A percentile compares a stretch with the other conserved stretches of the same genome.
Conservation (phyloP, 169 alveolate genomes). For the Amoebophrya sp. region DNA sequence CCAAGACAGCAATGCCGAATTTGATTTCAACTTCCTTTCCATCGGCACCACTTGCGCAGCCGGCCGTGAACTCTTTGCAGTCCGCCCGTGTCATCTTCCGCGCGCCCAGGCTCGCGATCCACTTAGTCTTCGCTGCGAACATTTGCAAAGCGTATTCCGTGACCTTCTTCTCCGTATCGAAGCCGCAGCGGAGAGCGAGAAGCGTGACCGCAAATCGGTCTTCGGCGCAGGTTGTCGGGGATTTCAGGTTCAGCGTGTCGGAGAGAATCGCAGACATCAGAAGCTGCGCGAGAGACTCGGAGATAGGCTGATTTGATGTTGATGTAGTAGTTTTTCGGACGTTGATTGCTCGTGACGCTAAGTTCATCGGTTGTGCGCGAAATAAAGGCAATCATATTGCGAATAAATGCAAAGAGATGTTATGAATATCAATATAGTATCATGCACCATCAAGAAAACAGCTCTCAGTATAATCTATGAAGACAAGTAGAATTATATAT, state of each 20-base stretch:
- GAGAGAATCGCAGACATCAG: neutral
- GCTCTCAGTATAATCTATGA: neutral
- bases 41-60: neutral
- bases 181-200: neutral
- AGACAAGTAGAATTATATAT: neutral
- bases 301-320: neutral
- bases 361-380: too few relatives aligned
- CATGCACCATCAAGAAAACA: too few relatives aligned
- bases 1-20: neutral
- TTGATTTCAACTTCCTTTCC: neutral
- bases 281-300: neutral
- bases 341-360: neutral
- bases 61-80: neutral
- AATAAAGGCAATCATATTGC: too few relatives aligned
- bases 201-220: constrained; percentile 3
- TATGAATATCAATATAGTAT: too few relatives aligned
- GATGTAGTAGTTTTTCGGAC: neutral
- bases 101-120: neutral
- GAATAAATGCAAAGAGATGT: too few relatives aligned
- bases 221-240: neutral
- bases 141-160: neutral
- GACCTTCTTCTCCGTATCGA: neutral
- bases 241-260: neutral
- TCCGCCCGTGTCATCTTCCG: neutral
- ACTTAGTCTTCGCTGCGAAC: neutral